Base-by-base conservation (phyloP, 1,139 yeast species). In the Protomyces arabidopsidicola region DNA sequence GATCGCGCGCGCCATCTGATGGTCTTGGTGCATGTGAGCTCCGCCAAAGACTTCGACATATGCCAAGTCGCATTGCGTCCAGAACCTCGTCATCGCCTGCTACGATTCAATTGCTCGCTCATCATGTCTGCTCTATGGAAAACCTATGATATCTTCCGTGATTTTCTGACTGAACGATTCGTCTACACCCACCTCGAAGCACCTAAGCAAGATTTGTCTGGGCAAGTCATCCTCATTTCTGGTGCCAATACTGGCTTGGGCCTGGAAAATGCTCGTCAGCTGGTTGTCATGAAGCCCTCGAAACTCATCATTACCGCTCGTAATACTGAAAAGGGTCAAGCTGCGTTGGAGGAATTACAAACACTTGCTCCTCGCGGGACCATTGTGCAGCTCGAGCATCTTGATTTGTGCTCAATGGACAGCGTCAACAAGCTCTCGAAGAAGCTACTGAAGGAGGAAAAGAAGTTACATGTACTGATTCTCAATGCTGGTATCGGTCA, bases 351-450 rank as follows among this genome's bases (percentile, higher is more conserved):
- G 18, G 56, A 56, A 50, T 35, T 62, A 1, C 42, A 58, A 31
- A 31, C 38, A 3, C 18, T 58, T n/a, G 48, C 48, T n/a, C 48
- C 48, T 12, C n/a, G 24, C n/a, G 31, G 31, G 8, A 27, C 38
- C 14, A 24, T 9, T 14, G 35, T 34, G 18, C 53, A 53, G 54
- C 36, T 60, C 14, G 62, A 58, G 42, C 53, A 39, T 12, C 53
- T 60, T 10, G 63, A 60, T 35, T 27, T 60, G 42, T 69, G 75
- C 45, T 84, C 82, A 68, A 74, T 83, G 66, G 69, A 57, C 14
- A 64, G 68, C 48, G 68, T 69, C 35, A 65, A 48, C 20, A 53
- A 59, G 53, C 60, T 66, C 2, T 68, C 67, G 8, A 51, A 45
- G n/a, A 45, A 48, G 16, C 60, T 68, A 16, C 52, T 57, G 45